Evolutionary conservation across 1,284 basidiomycete genomes (phyloP).

Genomic region (Psilocybe mexicana): DNA sequence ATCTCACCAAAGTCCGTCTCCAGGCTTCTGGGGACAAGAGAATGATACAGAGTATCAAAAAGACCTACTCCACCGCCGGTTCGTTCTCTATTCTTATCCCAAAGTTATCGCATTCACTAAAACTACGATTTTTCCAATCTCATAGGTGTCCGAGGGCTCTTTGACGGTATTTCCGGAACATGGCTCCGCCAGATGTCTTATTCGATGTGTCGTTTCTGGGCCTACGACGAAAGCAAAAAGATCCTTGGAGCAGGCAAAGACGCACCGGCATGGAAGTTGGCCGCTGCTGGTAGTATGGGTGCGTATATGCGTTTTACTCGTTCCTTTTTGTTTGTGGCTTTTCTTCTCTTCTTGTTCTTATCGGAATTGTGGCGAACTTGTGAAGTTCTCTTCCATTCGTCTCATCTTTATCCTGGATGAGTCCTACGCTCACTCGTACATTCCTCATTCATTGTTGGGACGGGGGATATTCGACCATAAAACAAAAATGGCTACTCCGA

Average conservation of each 20-base stretch:
- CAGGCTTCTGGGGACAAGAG: slow-evolving; percentile 88
- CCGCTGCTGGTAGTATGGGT: slow-evolving; percentile 81
- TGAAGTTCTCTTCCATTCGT: too few relatives aligned
- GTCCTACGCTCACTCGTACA: too few relatives aligned
- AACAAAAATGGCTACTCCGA: too few relatives aligned
- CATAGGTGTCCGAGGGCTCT: slow-evolving; percentile 70
- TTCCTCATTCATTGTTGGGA: too few relatives aligned
- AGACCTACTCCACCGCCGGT: slow-evolving; percentile 75
- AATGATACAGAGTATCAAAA: slow-evolving; percentile 78
- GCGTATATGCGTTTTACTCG: slow-evolving; percentile 28
- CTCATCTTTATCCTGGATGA: too few relatives aligned
- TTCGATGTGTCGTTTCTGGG: slow-evolving; percentile 90
- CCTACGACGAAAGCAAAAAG: slow-evolving; percentile 91
- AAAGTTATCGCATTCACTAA: too few relatives aligned
- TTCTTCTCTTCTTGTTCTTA: neutral
- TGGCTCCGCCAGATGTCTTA: slow-evolving; percentile 94
- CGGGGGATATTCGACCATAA: too few relatives aligned
- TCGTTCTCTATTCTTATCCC: slow-evolving; percentile 20
- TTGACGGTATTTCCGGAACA: slow-evolving; percentile 87
- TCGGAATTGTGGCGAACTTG: too few relatives aligned
- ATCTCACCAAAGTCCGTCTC: slow-evolving; percentile 85
- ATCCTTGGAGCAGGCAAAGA: slow-evolving; percentile 67
- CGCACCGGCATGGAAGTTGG: slow-evolving; percentile 80
- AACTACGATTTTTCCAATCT: too few relatives aligned
- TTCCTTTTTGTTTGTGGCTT: neutral